A percentile compares a stretch with the other conserved stretches of the same genome.
Conservation (phyloP, 176 grass and related monocot genomes). For the Oryza brachyantha region DNA sequence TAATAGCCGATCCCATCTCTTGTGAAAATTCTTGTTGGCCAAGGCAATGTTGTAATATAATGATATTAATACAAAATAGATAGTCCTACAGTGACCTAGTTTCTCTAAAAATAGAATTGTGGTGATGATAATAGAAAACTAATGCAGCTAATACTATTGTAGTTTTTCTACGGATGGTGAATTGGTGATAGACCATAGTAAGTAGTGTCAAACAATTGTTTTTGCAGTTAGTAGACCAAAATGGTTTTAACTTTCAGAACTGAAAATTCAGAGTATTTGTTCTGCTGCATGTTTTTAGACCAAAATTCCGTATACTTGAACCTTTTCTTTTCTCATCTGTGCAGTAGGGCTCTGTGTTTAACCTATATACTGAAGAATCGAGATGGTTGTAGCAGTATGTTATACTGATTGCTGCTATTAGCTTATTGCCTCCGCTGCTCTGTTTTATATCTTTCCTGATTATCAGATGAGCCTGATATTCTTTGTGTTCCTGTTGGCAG, state of each 20-base stretch:
- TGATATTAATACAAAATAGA: not conserved
- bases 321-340: not conserved
- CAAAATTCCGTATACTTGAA: not conserved
- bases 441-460: not conserved
- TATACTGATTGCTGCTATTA: not conserved
- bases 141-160: conserved; percentile 11
- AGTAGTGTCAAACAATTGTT: not conserved
- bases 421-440: not conserved
- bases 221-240: not conserved
- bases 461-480: not conserved
- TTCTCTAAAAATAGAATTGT: not conserved
- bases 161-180: not conserved
- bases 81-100: not conserved
- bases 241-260: not conserved
- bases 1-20: not conserved
- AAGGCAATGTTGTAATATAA: not conserved
- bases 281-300: not conserved
- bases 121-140: not conserved
- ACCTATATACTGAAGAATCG: not conserved
- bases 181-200: not conserved
- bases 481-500: conserved; percentile 41
- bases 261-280: not conserved
- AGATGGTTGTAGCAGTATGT: not conserved
- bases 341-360: not conserved
- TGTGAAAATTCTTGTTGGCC: not conserved